Evolutionary conservation across 2,329 filamentous ascomycete species (phyloP).

Genomic region (Xylaria sp.): DNA sequence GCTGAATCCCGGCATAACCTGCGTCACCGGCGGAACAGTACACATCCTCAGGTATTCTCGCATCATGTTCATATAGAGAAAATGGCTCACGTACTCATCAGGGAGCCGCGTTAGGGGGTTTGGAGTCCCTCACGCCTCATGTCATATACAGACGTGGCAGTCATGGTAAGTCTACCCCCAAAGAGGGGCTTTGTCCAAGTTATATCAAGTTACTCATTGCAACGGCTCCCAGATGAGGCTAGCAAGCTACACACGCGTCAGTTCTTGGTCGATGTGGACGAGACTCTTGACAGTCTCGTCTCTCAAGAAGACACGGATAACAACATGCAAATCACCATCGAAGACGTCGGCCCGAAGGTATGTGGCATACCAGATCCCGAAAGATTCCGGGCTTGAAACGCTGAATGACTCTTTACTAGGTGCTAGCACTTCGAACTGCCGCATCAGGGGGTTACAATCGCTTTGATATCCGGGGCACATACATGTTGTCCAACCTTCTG

Average conservation of each 20-base stretch:
- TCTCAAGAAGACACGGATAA: constrained; percentile 86
- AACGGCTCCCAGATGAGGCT: constrained; percentile 58
- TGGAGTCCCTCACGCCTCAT: constrained; percentile 46
- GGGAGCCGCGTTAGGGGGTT: constrained; percentile 50
- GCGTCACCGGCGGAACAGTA: constrained; percentile 47
- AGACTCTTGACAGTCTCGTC: constrained; percentile 72
- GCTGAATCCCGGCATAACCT: constrained; percentile 51
- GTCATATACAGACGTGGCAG: constrained; percentile 55
- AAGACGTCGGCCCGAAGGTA: constrained; percentile 86
- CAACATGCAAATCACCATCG: constrained; percentile 97
- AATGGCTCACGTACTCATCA: constrained; percentile 33
- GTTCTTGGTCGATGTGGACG: constrained; percentile 82
- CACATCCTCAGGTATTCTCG: constrained; percentile 48
- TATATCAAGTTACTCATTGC: not conserved
- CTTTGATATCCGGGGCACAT: constrained; percentile 89
- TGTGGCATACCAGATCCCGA: constrained; percentile 5
- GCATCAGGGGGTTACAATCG: constrained; percentile 80
- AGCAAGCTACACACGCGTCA: constrained; percentile 61
- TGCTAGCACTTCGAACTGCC: constrained; percentile 76
- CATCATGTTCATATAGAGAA: not conserved
- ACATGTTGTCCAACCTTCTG: constrained; percentile 93
- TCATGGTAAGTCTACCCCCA: constrained; percentile 42
- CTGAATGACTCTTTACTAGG: constrained; percentile 41
- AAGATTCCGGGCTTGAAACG: not conserved
- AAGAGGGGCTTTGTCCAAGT: not conserved